Percentiles rank a stretch among this genome's conserved stretches.
These are phyloP conservation scores for Penicillium brevicompactum DNA, from an alignment of 2,329 filamentous ascomycete genomes.

Conservation along the genomic window DNA sequence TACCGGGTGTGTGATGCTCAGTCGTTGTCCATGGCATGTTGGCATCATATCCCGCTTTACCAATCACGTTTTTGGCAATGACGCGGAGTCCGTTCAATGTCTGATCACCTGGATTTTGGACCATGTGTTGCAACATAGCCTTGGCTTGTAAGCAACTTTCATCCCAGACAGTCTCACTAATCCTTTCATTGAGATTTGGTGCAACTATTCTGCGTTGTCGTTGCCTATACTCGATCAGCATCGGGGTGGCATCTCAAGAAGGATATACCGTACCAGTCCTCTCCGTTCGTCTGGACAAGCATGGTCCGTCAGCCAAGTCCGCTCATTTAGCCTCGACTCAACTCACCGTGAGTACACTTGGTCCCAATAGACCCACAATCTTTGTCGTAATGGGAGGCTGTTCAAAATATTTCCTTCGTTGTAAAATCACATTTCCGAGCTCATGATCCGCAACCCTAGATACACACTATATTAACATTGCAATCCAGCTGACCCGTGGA, in stretches of 20 bases:
- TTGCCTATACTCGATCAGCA: conserved; percentile 22
- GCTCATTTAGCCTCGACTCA: not conserved
- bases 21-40: conserved; percentile 31
- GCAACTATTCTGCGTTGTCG: conserved; percentile 41
- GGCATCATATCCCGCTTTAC: conserved; percentile 37
- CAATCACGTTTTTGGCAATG: conserved; percentile 44
- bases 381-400: conserved; percentile 27
- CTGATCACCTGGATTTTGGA: conserved; percentile 25
- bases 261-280: not conserved
- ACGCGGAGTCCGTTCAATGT: conserved; percentile 32
- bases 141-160: conserved; percentile 35
- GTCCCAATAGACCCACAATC: conserved; percentile 38
- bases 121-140: conserved; percentile 32
- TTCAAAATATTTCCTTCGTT: conserved; percentile 40
- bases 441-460: conserved; percentile 34
- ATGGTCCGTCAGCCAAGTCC: not conserved
- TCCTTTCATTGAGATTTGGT: conserved; percentile 39
- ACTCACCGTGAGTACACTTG: conserved; percentile 38
- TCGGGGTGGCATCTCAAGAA: not conserved
- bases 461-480: not conserved
- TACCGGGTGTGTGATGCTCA: not conserved
- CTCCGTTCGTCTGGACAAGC: not conserved
- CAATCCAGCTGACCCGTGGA: not conserved
- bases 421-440: conserved; percentile 32
- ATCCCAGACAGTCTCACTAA: conserved; percentile 39